phyloP scores from a whole-genome alignment of 495 filamentous ascomycete genomes.

The Hypoxylon fuscum region DNA sequence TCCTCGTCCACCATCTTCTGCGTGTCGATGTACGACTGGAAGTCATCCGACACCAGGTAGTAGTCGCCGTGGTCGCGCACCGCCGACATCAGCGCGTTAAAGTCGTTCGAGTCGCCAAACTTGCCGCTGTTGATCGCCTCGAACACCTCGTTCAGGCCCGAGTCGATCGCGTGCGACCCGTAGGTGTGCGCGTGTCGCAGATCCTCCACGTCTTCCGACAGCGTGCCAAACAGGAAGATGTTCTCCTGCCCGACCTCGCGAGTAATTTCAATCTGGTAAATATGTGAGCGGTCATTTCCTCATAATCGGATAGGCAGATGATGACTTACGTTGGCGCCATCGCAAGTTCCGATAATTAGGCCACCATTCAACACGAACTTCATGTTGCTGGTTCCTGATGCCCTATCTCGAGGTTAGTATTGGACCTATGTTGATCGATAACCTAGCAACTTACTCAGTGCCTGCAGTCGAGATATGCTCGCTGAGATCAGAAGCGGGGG shows the following conservation, averaged over 20 bases:
- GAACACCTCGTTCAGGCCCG: slow-evolving; percentile 80
- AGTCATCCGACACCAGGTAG: slow-evolving; percentile 97
- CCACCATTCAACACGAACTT: slow-evolving; percentile 98
- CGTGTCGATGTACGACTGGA: slow-evolving; percentile 90
- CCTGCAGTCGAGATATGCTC: slow-evolving; percentile 99
- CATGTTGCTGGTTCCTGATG: slow-evolving; percentile 82
- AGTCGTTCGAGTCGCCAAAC: slow-evolving; percentile 80
- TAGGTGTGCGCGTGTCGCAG: slow-evolving; percentile 92
- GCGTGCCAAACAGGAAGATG: slow-evolving; percentile 97
- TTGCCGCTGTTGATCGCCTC: slow-evolving; percentile 75
- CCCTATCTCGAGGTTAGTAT: slow-evolving; percentile 44
- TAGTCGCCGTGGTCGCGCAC: slow-evolving; percentile 95
- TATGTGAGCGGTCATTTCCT: slow-evolving; percentile 6
- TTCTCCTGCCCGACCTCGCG: slow-evolving; percentile 95
- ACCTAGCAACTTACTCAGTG: slow-evolving; percentile 70
- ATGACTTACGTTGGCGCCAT: slow-evolving; percentile 89
- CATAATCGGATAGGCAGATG: neutral
- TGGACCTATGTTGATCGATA: neutral
- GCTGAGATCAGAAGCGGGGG: slow-evolving; percentile 92
- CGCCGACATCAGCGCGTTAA: slow-evolving; percentile 80
- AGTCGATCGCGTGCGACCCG: slow-evolving; percentile 78
- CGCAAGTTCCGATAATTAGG: slow-evolving; percentile 95
- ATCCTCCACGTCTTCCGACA: slow-evolving; percentile 96
- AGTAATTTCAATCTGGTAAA: slow-evolving; percentile 87
- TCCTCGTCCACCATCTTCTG: slow-evolving; percentile 89